These are phyloP conservation scores for Tephrocybe rancida DNA, from an alignment of 768 basidiomycete species.

Conservation along the genomic window DNA sequence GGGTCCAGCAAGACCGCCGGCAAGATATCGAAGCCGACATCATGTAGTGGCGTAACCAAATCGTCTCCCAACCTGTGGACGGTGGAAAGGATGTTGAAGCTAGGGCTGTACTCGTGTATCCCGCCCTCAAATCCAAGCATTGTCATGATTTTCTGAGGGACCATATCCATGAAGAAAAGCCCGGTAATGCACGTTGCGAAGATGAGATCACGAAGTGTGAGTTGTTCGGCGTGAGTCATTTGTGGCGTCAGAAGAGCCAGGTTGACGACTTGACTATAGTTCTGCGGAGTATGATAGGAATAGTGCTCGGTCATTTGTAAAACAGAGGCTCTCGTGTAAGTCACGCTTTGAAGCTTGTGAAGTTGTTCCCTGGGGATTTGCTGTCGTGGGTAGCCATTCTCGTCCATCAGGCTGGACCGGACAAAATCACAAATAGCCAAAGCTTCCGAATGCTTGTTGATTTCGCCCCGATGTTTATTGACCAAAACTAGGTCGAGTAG, in stretches of 20 bases:
- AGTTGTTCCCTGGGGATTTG: background rate
- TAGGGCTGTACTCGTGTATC: background rate
- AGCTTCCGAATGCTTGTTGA: background rate
- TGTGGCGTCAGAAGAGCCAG: background rate
- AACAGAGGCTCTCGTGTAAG: conserved; percentile 1
- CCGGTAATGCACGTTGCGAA: background rate
- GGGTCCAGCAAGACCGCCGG: background rate
- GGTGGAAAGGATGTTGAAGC: background rate
- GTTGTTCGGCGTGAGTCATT: background rate
- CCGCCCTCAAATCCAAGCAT: background rate
- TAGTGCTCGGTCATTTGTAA: background rate
- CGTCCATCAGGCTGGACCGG: background rate
- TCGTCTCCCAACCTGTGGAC: background rate
- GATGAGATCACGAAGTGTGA: background rate
- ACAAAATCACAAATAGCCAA: background rate
- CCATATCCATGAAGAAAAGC: background rate
- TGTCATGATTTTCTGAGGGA: background rate
- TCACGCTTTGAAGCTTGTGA: background rate
- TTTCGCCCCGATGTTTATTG: background rate
- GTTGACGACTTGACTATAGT: background rate
- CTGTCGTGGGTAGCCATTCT: background rate
- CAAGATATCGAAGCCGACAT: background rate
- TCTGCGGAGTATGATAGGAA: background rate
- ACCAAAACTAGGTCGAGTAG: background rate
- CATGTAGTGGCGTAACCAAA: background rate